Percentiles rank a stretch among this genome's conserved stretches.
Evolutionary conservation across 2,329 filamentous ascomycete species (phyloP).

Genomic region (Aspergillus persii): DNA sequence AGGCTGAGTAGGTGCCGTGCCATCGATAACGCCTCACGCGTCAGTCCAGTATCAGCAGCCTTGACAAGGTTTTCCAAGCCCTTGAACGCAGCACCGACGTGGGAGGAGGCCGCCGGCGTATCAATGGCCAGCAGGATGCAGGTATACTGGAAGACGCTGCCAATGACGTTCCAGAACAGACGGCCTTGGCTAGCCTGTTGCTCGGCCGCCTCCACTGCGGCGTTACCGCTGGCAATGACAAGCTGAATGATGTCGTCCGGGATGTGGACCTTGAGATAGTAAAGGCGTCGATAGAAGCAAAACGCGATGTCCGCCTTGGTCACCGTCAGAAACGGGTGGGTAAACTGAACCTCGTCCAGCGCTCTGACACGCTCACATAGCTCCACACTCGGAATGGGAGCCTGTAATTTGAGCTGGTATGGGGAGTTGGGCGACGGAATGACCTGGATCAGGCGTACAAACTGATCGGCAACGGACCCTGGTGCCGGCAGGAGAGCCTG

Average conservation of each 20-base stretch:
- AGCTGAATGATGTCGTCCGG: slow-evolving; percentile 21
- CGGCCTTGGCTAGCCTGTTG: slow-evolving; percentile 22
- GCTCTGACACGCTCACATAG: slow-evolving; percentile 24
- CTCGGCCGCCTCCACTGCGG: slow-evolving; percentile 22
- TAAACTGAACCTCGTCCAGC: slow-evolving; percentile 14
- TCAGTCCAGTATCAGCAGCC: slow-evolving; percentile 25
- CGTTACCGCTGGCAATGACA: slow-evolving; percentile 24
- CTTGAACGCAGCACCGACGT: slow-evolving; percentile 24
- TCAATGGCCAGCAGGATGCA: slow-evolving; percentile 31
- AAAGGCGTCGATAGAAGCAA: slow-evolving; percentile 33
- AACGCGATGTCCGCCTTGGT: slow-evolving; percentile 32
- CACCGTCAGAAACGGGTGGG: slow-evolving; percentile 28
- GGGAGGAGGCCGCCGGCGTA: slow-evolving; percentile 17
- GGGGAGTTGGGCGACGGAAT: slow-evolving; percentile 28
- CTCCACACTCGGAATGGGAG: slow-evolving; percentile 18
- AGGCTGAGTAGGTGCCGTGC: slow-evolving; percentile 29
- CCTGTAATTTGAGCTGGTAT: slow-evolving; percentile 18
- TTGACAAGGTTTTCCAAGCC: slow-evolving; percentile 26
- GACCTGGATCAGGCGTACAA: slow-evolving; percentile 27
- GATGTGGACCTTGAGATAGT: slow-evolving; percentile 25
- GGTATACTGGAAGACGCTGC: slow-evolving; percentile 32
- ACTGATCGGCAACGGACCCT: slow-evolving; percentile 28
- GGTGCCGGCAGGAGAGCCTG: slow-evolving; percentile 19
- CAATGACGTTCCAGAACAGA: slow-evolving; percentile 32
- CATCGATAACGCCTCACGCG: slow-evolving; percentile 27